phyloP scores from a whole-genome alignment of 2,329 filamentous ascomycete genomes.

The Aspergillus ibericus region DNA sequence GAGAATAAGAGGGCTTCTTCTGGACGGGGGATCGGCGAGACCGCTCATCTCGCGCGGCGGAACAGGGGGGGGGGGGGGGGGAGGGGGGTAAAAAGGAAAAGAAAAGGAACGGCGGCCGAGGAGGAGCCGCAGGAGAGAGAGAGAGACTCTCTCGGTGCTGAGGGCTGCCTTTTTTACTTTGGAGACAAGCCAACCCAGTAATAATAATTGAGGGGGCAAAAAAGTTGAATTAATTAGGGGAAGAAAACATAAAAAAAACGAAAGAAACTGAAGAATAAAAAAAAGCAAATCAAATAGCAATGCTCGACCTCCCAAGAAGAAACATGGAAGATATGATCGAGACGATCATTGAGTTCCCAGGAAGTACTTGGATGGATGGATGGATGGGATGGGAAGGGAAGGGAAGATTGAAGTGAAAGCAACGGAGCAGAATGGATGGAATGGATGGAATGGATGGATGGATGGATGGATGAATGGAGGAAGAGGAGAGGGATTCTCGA shows the following conservation, averaged over 20 bases:
- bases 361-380: background rate
- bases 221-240: no score
- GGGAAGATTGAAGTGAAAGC: no score
- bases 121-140: background rate
- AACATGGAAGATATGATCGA: background rate
- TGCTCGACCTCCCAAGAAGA: background rate
- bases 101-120: slow-evolving; percentile 6
- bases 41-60: slow-evolving; percentile 39
- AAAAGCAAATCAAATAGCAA: background rate
- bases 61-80: slow-evolving; percentile 11
- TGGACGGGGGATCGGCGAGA: slow-evolving; percentile 42
- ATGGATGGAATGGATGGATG: background rate
- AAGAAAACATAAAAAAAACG: background rate
- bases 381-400: background rate
- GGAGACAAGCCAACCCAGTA: background rate
- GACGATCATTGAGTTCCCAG: background rate
- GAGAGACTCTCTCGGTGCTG: background rate
- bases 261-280: background rate
- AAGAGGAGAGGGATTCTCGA: background rate
- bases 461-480: background rate
- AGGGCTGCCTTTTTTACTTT: no score
- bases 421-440: background rate
- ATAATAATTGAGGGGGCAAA: no score
- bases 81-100: background rate
- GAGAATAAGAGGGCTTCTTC: slow-evolving; percentile 49